Evolutionary conservation across 176 grass and related monocot genomes (phyloP), one percentile per base, ranked within the genome.

Genomic region (Ensete glaucum): DNA sequence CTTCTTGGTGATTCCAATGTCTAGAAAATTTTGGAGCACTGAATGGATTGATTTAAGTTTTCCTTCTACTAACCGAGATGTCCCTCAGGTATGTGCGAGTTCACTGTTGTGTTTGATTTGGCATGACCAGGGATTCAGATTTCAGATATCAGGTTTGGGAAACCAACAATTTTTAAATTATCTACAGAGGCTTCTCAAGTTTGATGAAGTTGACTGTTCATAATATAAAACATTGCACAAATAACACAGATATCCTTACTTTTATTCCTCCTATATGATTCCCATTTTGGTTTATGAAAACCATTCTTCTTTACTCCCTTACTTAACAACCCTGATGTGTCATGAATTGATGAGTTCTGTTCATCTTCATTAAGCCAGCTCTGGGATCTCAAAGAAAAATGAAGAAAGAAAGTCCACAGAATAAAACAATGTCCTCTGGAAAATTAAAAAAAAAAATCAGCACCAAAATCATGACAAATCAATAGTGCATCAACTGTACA

Each of bases 301-400:
- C 80, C 75, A 71, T 82, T 82, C 77, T n/a, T 80, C 64, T 66
- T 92, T 17, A 75, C 63, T 78, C 82, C 77, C 75, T 84, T 92
- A 53, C 81, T 80, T 85, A 84, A 89, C 85, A 92, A 89, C 89
- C 92, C 91, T 73, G 86, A 87, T 59, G 84, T 84, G 2, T 73
- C 80, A 77, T 68, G 12, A 25, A 53, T 71, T 81, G 84, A 76
- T 76, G 80, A 34, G 56, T 77, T 84, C 23, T 26, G 79, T 75
- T 92, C 82, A 71, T 87, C 89, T 83, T 92, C 92, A 79, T 89
- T 86, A 60, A 77, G 80, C 84, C 86, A 96, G 76, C 86, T 87
- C 89, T 96, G 80, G 82, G 54, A 68, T 60, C 20, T 80, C 72
- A 77, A 24, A 71, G 63, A 64, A 17, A 21, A 52, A 51, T 34